These are phyloP conservation scores for Fusarium armeniacum DNA, from an alignment of 2,329 filamentous ascomycete species.

Conservation along the genomic window DNA sequence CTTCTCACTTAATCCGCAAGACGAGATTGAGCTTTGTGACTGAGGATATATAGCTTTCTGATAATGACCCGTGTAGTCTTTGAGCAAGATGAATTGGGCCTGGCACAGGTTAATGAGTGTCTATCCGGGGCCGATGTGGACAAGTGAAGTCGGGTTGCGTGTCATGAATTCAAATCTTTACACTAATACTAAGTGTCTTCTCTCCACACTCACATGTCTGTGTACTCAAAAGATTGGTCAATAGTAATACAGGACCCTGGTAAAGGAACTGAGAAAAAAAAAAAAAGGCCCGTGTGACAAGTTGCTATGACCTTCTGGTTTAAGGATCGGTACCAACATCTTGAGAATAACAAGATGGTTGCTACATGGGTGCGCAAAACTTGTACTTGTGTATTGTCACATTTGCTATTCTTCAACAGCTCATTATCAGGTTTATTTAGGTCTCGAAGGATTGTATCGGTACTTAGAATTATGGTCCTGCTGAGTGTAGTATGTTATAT, in stretches of 20 bases:
- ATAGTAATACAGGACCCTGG: background rate
- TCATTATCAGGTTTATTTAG: background rate
- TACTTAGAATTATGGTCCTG: background rate
- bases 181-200: background rate
- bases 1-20: background rate
- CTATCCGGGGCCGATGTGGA: too few species aligned
- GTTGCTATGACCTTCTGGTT: background rate
- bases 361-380: background rate
- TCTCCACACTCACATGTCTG: background rate
- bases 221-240: background rate
- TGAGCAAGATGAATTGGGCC: background rate
- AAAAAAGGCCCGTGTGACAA: background rate
- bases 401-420: background rate
- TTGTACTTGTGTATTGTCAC: background rate
- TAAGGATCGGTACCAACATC: background rate
- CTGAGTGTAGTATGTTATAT: background rate
- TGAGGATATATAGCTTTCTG: too few species aligned
- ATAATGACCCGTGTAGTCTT: background rate
- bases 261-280: background rate
- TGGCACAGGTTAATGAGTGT: too few species aligned
- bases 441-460: background rate
- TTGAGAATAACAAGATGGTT: background rate
- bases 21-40: background rate
- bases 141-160: background rate
- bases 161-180: background rate